Base-by-base conservation (phyloP, 495 filamentous ascomycete genomes). In the Annulohypoxylon maeteangense region DNA sequence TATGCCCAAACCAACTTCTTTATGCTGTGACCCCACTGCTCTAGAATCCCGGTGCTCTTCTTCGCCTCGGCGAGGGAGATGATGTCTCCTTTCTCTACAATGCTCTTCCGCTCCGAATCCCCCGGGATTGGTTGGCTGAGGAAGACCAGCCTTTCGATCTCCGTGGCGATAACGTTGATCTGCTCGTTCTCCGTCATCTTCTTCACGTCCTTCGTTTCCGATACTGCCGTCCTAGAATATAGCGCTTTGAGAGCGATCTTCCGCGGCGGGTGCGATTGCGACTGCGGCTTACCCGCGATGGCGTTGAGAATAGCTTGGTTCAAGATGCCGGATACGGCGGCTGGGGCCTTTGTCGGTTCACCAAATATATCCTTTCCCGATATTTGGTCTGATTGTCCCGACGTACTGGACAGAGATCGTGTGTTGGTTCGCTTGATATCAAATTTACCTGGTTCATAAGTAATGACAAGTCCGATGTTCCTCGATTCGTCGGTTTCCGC, bases 1-100 rank as follows among this genome's bases (percentile, higher is more conserved):
- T 50, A 55, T 61, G 91, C 92, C 94, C 94, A 98, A 23, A 98
- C 92, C 78, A 97, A 79, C 84, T 92, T 94, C 87, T 95, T 97
- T 55, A 98, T 82, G 63, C 89, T 90, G 83, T 97, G 91, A 8
- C 92, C 91, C 74, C 94, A 78, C 77, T 93, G 88, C 82, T 99
- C 94, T 45, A 99, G 76, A 74, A 94, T 83, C 5, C 93, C 92
- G 2, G 95, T 98, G 61, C 90, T 92, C 82, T 88, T 93, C 88
- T 87, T 93, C 65, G 95, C 95, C 76, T 97, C 93, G 2, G 85
- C 87, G 67, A 95, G 74, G 4, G 88, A 89, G 34, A 98, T 93
- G 48, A 98, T 91, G 78, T 96, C 92, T 14, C 83, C 87, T 62
- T 89, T 85, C 72, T 93, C 88, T 20, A 95, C 81, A 42, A 87